Evolutionary conservation across 208 protist species (phyloP).

Genomic region (Crithidia mellificae): DNA sequence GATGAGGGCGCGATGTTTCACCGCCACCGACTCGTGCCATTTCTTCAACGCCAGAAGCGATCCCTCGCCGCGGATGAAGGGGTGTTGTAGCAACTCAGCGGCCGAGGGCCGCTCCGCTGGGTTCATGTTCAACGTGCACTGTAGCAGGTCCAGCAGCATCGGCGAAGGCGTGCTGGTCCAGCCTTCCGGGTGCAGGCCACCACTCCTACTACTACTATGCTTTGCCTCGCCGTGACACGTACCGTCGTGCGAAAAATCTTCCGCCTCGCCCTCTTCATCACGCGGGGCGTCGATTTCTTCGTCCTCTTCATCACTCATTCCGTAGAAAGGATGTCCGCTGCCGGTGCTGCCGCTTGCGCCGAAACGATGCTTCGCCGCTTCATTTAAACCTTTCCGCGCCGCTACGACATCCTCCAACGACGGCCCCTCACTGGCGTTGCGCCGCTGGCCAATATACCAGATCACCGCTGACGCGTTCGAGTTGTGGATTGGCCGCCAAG

Average conservation of each 20-base stretch:
- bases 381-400: slow-evolving; percentile 28
- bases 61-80: slow-evolving; percentile 60
- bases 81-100: slow-evolving; percentile 71
- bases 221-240: neutral
- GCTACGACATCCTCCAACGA: slow-evolving; percentile 43
- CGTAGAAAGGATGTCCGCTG: neutral
- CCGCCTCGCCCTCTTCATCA: no score
- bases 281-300: no score
- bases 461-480: slow-evolving; percentile 49
- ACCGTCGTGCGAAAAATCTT: no score
- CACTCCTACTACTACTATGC: neutral
- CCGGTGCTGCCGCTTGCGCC: neutral
- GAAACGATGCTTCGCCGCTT: neutral
- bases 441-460: slow-evolving; percentile 62
- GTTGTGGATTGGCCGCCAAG: slow-evolving; percentile 62
- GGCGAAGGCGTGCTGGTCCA: slow-evolving; percentile 37
- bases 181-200: neutral
- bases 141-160: slow-evolving; percentile 65
- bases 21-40: slow-evolving; percentile 39
- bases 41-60: slow-evolving; percentile 24
- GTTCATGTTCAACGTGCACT: slow-evolving; percentile 53
- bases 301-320: neutral
- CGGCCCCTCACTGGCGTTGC: slow-evolving; percentile 29
- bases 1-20: slow-evolving; percentile 14
- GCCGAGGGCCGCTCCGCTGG: slow-evolving; percentile 49